Evolutionary conservation across 2,329 filamentous ascomycete species (phyloP).

Genomic region (Onygenales sp.): DNA sequence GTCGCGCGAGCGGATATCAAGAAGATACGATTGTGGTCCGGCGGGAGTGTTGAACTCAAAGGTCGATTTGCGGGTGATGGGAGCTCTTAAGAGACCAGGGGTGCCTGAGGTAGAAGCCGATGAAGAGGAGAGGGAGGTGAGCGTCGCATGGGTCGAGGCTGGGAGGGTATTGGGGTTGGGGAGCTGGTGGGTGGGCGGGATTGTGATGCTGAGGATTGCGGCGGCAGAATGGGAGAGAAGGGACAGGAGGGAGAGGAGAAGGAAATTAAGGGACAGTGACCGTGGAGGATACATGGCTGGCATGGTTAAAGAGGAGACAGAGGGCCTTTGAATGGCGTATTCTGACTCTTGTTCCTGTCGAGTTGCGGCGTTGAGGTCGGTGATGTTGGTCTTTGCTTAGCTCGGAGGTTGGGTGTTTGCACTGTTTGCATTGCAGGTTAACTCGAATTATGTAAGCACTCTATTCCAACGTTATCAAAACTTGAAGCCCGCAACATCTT

Average conservation of each 20-base stretch:
- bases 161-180: constrained; percentile 33
- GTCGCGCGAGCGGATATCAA: constrained; percentile 67
- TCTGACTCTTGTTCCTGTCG: background rate
- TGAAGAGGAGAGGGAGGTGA: constrained; percentile 34
- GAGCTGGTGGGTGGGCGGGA: constrained; percentile 34
- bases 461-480: too few relatives aligned
- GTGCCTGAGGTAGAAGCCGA: constrained; percentile 35
- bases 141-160: constrained; percentile 43
- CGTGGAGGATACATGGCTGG: constrained; percentile 10
- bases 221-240: constrained; percentile 13
- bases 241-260: constrained; percentile 13
- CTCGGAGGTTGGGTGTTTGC: background rate
- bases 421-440: background rate
- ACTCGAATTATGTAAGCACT: too few relatives aligned
- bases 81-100: constrained; percentile 51
- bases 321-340: background rate
- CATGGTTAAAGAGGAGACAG: background rate
- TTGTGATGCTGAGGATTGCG: constrained; percentile 27
- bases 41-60: constrained; percentile 54
- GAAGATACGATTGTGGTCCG: constrained; percentile 57
- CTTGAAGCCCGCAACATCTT: too few relatives aligned
- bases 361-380: background rate
- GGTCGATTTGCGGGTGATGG: constrained; percentile 57
- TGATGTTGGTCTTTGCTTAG: background rate
- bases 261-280: background rate